A percentile compares a stretch with the other conserved stretches of the same genome.
Conservation (phyloP, 148 eudicot genomes). For the Spergularia marina region DNA sequence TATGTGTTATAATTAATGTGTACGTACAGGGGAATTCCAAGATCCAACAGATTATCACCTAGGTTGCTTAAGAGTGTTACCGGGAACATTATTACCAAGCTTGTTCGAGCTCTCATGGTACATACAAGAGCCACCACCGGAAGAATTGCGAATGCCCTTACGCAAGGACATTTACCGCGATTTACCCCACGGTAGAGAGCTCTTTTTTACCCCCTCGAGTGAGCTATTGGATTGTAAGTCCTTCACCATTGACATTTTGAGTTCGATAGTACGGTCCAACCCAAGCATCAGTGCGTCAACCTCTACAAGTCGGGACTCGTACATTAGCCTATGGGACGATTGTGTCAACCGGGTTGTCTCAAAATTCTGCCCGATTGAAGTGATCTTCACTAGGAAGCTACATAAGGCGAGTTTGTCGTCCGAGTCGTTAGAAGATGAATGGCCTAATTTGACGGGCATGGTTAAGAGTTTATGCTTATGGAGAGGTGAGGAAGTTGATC, state of each 20-base stretch:
- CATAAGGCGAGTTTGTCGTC: constrained; percentile 7
- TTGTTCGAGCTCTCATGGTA: constrained; percentile 72
- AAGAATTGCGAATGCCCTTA: constrained; percentile 62
- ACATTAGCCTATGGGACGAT: constrained; percentile 80
- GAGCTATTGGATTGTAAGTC: constrained; percentile 55
- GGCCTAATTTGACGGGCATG: constrained; percentile 72
- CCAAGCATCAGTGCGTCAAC: constrained; percentile 40
- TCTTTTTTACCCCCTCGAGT: constrained; percentile 46
- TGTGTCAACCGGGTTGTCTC: constrained; percentile 66
- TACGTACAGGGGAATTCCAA: constrained; percentile 51
- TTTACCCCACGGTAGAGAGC: constrained; percentile 70
- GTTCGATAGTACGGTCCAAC: constrained; percentile 50
- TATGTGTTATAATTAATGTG: background rate
- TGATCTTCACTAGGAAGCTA: constrained; percentile 52
- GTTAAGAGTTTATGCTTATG: constrained; percentile 60
- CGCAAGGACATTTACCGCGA: constrained; percentile 62
- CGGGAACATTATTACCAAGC: constrained; percentile 57
- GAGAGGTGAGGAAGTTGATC: constrained; percentile 81
- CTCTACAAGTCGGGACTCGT: constrained; percentile 54
- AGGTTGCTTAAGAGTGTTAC: constrained; percentile 50
- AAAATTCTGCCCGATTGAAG: constrained; percentile 56
- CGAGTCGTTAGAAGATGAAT: constrained; percentile 40
- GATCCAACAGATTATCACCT: constrained; percentile 75
- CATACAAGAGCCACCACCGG: constrained; percentile 71
- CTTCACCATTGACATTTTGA: constrained; percentile 52